Conservation (phyloP, 768 basidiomycete genomes). For the Rhizopogon sp. region DNA sequence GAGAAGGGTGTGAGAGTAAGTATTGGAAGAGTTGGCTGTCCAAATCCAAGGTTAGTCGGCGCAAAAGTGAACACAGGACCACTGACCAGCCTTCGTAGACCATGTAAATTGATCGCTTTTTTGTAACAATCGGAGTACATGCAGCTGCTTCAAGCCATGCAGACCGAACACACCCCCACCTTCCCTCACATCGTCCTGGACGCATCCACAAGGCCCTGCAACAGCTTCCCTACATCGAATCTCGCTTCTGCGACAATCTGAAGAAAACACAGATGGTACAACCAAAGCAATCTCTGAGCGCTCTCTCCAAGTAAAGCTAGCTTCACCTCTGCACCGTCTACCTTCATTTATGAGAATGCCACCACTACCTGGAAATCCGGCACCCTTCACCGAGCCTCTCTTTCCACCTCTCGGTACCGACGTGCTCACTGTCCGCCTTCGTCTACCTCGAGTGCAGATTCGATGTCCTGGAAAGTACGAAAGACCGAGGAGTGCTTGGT, state of each 20-base stretch:
- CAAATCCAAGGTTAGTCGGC: conserved; percentile 2
- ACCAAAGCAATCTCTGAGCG: conserved; percentile 74
- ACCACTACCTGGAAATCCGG: conserved; percentile 88
- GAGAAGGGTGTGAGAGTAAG: conserved; percentile 71
- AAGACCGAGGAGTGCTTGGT: conserved; percentile 61
- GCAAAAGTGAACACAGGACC: background rate
- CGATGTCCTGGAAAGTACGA: conserved; percentile 41
- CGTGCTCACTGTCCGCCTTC: conserved; percentile 72
- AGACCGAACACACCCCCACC: conserved; percentile 28
- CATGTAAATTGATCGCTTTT: conserved; percentile 79
- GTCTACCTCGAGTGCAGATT: conserved; percentile 52
- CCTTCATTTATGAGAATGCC: conserved; percentile 63
- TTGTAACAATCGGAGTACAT: conserved; percentile 68
- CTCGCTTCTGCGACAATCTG: conserved; percentile 68
- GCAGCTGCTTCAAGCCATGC: conserved; percentile 65
- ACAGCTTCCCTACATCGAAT: conserved; percentile 83
- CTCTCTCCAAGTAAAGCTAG: conserved; percentile 69
- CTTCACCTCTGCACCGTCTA: conserved; percentile 32
- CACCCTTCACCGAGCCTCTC: conserved; percentile 67
- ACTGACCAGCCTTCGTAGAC: conserved; percentile 67
- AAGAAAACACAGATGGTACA: conserved; percentile 79
- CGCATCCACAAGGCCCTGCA: conserved; percentile 42
- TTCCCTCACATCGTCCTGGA: conserved; percentile 57
- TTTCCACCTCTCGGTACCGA: conserved; percentile 62
- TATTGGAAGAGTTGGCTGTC: conserved; percentile 46